Evolutionary conservation across 306 rosid genomes (phyloP), one percentile per base, ranked within the genome.

Genomic region (Medicago lupulina): DNA sequence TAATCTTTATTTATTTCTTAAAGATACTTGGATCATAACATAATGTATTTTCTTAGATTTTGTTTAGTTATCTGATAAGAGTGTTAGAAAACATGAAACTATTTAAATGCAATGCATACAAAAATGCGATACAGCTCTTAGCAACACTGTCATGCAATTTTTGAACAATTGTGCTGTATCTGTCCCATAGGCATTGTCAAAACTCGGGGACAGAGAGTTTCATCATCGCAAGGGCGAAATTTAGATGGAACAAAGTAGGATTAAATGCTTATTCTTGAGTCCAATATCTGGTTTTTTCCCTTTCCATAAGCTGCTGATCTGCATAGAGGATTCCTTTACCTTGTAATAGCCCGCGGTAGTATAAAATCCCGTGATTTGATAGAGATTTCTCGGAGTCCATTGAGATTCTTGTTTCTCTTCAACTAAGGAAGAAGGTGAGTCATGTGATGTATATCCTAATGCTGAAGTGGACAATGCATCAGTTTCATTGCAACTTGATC

Each of bases 201-300:
- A 61, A 85, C 85, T 14, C 15, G 83, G 51, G 74, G 85, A 69
- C 80, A 66, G 6, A 78, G 75, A 81, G 89, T 71, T 84, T 84
- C 77, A 85, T 85, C 83, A 78, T 84, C 66, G 76, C 83, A 49
- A 59, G 34, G 61, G 88, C 66, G 11, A 84, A 87, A 64, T 84
- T 58, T 53, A 7, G 76, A 18, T 25, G 70, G 65, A 87, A 87
- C 70, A 78, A 69, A 36, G 76, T 76, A 67, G 73, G 61, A 65
- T 80, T 46, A 3, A 47, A 47, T 67, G 86, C 87, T 66, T 83
- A 81, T 41, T 78, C 79, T 70, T 67, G 70, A 64, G 67, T 72
- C 86, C 85, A 79, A 12, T 76, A 71, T 55, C 49, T 81, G 7
- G 78, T 82, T 75, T 46, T 76, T 71, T 67, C 82, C 36, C 65